A percentile compares a stretch with the other conserved stretches of the same genome.
Conservation (phyloP, 1,284 basidiomycete species). For the Cutaneotrichosporon sp. region DNA sequence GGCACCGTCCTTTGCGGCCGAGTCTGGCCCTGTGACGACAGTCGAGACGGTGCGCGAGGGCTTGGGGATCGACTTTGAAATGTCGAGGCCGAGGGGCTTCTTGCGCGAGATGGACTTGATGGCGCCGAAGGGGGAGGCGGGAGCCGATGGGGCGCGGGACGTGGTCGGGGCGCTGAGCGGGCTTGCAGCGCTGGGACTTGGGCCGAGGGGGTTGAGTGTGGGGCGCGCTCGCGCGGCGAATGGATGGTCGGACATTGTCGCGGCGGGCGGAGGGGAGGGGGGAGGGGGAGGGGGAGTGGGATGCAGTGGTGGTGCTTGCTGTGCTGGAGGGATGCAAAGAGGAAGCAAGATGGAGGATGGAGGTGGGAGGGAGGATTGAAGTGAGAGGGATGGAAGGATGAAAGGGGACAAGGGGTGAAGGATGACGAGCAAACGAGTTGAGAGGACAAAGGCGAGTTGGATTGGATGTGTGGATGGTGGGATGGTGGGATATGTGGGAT, state of each 20-base stretch:
- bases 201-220: background rate
- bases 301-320: too few species aligned
- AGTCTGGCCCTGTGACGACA: constrained; percentile 19
- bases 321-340: background rate
- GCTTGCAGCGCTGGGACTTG: background rate
- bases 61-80: constrained; percentile 46
- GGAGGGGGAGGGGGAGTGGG: too few species aligned
- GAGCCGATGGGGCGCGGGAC: background rate
- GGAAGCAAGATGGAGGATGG: background rate
- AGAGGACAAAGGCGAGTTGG: background rate
- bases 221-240: constrained; percentile 1
- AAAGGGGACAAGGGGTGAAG: background rate
- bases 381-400: background rate
- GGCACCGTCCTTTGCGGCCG: constrained; percentile 22
- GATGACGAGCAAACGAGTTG: background rate
- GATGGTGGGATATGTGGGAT: background rate
- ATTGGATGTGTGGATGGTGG: background rate
- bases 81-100: constrained; percentile 50
- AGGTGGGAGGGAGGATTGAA: background rate
- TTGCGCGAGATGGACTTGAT: constrained; percentile 49
- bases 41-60: constrained; percentile 20
- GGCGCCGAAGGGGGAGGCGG: constrained; percentile 17
- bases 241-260: constrained; percentile 4
- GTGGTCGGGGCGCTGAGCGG: constrained; percentile 3
- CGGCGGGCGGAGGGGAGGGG: background rate